Percentiles rank a stretch among this genome's conserved stretches.
Conservation (phyloP, 2,329 filamentous ascomycete genomes). For the Diaporthe ampelina region DNA sequence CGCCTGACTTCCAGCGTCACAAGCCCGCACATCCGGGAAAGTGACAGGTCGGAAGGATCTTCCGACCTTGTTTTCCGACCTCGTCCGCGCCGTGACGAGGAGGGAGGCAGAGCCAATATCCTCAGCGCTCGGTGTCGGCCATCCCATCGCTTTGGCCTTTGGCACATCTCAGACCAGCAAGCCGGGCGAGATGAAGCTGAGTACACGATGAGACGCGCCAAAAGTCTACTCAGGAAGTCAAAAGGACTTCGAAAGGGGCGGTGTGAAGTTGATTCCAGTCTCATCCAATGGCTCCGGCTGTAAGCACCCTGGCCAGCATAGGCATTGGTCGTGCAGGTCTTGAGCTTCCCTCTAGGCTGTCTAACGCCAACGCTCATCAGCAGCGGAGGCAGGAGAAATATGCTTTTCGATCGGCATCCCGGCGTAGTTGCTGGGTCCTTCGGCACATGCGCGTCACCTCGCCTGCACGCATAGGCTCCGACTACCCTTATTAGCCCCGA, state of each 20-base stretch:
- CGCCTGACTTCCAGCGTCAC: slow-evolving; percentile 22
- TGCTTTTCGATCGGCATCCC: slow-evolving; percentile 22
- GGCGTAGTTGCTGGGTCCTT: slow-evolving; percentile 13
- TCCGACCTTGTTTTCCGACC: not conserved
- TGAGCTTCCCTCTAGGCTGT: not conserved
- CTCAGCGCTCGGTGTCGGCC: not conserved
- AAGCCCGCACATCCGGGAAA: slow-evolving; percentile 25
- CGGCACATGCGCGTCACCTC: slow-evolving; percentile 25
- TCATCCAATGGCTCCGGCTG: not conserved
- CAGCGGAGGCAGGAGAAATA: not conserved
- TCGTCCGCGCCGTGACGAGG: not conserved
- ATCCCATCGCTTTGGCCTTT: too few species aligned
- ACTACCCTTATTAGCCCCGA: not conserved
- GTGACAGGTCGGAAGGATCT: slow-evolving; percentile 28
- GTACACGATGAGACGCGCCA: slow-evolving; percentile 27
- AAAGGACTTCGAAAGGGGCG: not conserved
- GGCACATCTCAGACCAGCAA: too few species aligned
- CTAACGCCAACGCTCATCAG: not conserved
- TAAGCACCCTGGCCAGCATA: not conserved
- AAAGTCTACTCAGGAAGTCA: slow-evolving; percentile 20
- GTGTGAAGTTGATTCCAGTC: not conserved
- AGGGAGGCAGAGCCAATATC: not conserved
- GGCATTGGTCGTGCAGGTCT: not conserved
- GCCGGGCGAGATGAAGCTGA: not conserved
- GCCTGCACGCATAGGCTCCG: slow-evolving; percentile 7